Evolutionary conservation across 768 basidiomycete genomes (phyloP).

Genomic region (Scleroderma citrinum): DNA sequence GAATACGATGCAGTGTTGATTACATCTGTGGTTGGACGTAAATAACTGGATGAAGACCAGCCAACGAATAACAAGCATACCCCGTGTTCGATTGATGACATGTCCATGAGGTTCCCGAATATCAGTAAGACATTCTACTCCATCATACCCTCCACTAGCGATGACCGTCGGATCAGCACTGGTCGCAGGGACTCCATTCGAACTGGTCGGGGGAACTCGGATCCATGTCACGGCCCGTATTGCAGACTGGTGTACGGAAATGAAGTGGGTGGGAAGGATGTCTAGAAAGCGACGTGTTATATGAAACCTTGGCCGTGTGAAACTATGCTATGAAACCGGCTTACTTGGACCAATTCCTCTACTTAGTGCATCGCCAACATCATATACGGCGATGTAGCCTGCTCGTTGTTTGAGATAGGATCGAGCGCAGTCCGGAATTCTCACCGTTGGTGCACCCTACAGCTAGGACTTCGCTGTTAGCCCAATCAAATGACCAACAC

Average conservation of each 20-base stretch:
- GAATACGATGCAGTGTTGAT: slow-evolving; percentile 65
- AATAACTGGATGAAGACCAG: not conserved
- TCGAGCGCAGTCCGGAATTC: not conserved
- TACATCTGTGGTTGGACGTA: slow-evolving; percentile 44
- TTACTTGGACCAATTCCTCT: slow-evolving; percentile 28
- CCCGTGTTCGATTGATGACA: slow-evolving; percentile 74
- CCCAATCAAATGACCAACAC: slow-evolving; percentile 88
- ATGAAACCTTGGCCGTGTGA: no score
- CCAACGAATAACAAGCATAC: slow-evolving; percentile 27
- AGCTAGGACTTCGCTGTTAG: slow-evolving; percentile 75
- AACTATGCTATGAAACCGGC: no score
- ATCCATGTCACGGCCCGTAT: slow-evolving; percentile 76
- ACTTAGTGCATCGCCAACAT: slow-evolving; percentile 42
- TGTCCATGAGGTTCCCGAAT: slow-evolving; percentile 63
- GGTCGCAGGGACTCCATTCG: slow-evolving; percentile 39
- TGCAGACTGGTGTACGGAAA: slow-evolving; percentile 72
- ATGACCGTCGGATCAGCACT: slow-evolving; percentile 66
- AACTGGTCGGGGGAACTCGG: slow-evolving; percentile 50
- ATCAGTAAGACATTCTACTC: slow-evolving; percentile 69
- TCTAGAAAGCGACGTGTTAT: slow-evolving; percentile 11
- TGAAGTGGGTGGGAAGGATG: slow-evolving; percentile 65
- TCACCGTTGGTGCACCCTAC: slow-evolving; percentile 82
- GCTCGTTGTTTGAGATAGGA: slow-evolving; percentile 2
- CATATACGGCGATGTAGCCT: slow-evolving; percentile 56
- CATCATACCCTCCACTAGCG: slow-evolving; percentile 77